These are phyloP conservation scores for Euclidium syriacum DNA, from an alignment of 345 rosid genomes.

Conservation along the genomic window DNA sequence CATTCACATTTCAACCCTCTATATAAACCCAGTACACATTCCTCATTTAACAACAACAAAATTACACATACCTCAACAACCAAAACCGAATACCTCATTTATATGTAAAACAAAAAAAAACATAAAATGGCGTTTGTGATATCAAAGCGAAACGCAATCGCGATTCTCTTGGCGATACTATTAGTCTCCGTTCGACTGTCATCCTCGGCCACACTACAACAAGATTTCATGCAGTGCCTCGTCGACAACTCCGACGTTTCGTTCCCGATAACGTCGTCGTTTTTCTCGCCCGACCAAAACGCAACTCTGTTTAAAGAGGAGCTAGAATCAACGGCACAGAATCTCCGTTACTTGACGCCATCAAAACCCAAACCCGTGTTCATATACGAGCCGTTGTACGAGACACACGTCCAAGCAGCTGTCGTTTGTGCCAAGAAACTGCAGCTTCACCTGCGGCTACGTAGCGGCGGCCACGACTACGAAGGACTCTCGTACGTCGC, in stretches of 20 bases:
- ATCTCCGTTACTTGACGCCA: conserved; percentile 44
- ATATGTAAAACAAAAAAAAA: background rate
- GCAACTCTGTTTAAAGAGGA: conserved; percentile 38
- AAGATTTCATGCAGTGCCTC: conserved; percentile 45
- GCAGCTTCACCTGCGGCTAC: conserved; percentile 43
- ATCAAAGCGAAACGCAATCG: background rate
- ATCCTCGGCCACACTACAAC: conserved; percentile 29
- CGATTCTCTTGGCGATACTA: conserved; percentile 19
- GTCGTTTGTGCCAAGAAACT: conserved; percentile 53
- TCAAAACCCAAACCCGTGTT: conserved; percentile 55
- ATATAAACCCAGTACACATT: conserved; percentile 26
- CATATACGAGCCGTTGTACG: conserved; percentile 52
- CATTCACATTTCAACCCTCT: conserved; percentile 9
- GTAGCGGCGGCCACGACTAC: conserved; percentile 76
- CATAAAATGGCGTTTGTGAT: conserved; percentile 23
- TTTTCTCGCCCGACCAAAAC: conserved; percentile 38
- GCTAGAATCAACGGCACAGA: conserved; percentile 48
- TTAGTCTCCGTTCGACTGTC: conserved; percentile 9
- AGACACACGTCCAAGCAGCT: conserved; percentile 61
- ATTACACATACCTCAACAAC: conserved; percentile 24
- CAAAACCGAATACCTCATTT: conserved; percentile 12
- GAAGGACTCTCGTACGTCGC: conserved; percentile 64
- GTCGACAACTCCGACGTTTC: conserved; percentile 37
- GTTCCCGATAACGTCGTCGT: conserved; percentile 26
- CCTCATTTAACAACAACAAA: too few species aligned